A percentile compares a stretch with the other conserved stretches of the same genome.
Conservation (phyloP, 306 rosid genomes). For the Macrotyloma uniflorum region DNA sequence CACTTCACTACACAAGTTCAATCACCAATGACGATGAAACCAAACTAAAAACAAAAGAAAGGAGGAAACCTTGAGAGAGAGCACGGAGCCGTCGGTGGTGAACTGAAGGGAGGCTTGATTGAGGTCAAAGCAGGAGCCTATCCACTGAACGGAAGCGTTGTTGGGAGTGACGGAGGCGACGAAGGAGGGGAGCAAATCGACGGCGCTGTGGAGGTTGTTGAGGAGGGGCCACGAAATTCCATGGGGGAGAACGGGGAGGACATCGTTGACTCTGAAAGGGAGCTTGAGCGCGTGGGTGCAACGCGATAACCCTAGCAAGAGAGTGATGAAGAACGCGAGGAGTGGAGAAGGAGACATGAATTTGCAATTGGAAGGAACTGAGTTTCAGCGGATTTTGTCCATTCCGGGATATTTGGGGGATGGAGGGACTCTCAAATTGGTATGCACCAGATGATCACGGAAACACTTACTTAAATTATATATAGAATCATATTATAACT, state of each 20-base stretch:
- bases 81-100: slow-evolving; percentile 53
- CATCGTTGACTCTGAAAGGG: slow-evolving; percentile 75
- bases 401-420: no score
- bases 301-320: slow-evolving; percentile 35
- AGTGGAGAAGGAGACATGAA: slow-evolving; percentile 37
- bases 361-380: background rate
- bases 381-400: background rate
- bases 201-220: slow-evolving; percentile 83
- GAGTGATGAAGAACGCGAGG: slow-evolving; percentile 27
- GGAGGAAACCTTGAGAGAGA: slow-evolving; percentile 72
- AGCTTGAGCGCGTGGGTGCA: slow-evolving; percentile 57
- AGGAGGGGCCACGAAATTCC: slow-evolving; percentile 94
- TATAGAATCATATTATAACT: no score
- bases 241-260: slow-evolving; percentile 86
- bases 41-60: background rate
- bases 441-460: no score
- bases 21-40: background rate
- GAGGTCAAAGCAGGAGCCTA: slow-evolving; percentile 82
- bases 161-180: slow-evolving; percentile 79
- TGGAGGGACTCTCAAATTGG: no score
- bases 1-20: background rate
- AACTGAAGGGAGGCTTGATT: slow-evolving; percentile 74
- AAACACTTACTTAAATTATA: no score
- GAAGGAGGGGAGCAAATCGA: slow-evolving; percentile 85
- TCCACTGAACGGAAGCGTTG: slow-evolving; percentile 70